Evolutionary conservation across 2,329 filamentous ascomycete genomes (phyloP), one percentile per base, ranked within the genome.

Genomic region (Venturia aucupariae): DNA sequence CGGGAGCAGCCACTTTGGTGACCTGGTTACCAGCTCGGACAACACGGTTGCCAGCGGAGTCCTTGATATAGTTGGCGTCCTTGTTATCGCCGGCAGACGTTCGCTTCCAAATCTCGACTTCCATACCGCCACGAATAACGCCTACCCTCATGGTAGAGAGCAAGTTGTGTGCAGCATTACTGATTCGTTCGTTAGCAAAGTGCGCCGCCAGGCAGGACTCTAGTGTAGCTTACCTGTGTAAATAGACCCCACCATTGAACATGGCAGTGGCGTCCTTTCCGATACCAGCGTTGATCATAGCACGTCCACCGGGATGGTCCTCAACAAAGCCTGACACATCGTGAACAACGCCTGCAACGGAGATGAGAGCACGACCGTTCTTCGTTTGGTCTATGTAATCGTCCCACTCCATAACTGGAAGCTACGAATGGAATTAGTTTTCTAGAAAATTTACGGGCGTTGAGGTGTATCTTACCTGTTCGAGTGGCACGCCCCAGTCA

Each of bases 11-110:
- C 62, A 95, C 85, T 78, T 90, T 91, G 70, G 92, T 97, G 66
- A 90, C 84, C 79, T 97, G 92, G 71, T 86, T 82, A 63, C 92
- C 92, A 68, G 92, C 92, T 68, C 92, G 88, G 72, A 95, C 85
- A 70, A 97, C 92, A 68, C 89, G 87, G 75, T 90, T 84, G 61
- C 92, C 92, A 63, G 85, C 81, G 19, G 86, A 89, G 74, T 96
- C 92, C 75, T 90, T 92, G 75, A 90, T 84, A 69, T 89, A 87
- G 65, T 87, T 85, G 65, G 90, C 83, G 70, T 92, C 90, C 81
- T 93, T 92, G 68, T 76, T 74, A 66, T 54, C 61, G 51, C 30
- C 51, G 2, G 54, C 51, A 0, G 51, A 46, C 4, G 70, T 69
- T 60, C 75, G 75, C 73, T 77, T 77, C 75, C 75, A 77, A 69